Evolutionary conservation across 2,329 filamentous ascomycete species (phyloP), one percentile per base, ranked within the genome.

Genomic region (Fusarium buxicola): DNA sequence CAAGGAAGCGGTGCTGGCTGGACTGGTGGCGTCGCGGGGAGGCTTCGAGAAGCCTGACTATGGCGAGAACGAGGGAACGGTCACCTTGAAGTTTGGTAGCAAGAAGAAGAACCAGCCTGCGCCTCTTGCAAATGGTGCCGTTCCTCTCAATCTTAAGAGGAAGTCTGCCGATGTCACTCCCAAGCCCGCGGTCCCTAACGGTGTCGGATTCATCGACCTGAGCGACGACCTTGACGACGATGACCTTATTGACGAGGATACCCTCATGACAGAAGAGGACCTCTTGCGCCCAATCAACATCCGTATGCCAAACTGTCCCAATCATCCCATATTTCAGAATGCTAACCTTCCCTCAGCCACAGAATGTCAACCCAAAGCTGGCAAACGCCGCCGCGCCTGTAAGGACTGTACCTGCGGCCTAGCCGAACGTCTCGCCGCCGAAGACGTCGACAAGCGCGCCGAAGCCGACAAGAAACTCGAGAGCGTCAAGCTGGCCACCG

Each of bases 351-450:
- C 32, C 9, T 12, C 62, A 86, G 94, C 95, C 48, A 86, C 89
- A 24, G 92, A 96, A 74, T 99, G 95, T 77, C 87, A 89, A 57
- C 94, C 94, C 43, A 92, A 95, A 78, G 84, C 89, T 39, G 92
- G 92, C 56, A 96, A 96, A 81, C 89, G 94, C 69, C 90, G 94
- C 52, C 89, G 94, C 61, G 93, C 95, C 55, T 99, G 95, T 84
- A 98, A 99, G 80, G 95, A 99, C 81, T 99, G 95, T 82, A 94
- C 92, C 8, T 99, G 95, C 74, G 95, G 95, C 46, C 87, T 99
- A 24, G 92, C 94, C 21, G 87, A 95, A 75, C 88, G 90, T 60
- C 79, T 98, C 46, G 91, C 92, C 69, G 89, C 89, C n/a, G 92
- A 98, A 80, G 95, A 98, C 76, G 82, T 82, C 38, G 84, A 87